A percentile compares a stretch with the other conserved stretches of the same genome.
Conservation (phyloP, 169 alveolate genomes). For the Cryptosporidium muris region DNA sequence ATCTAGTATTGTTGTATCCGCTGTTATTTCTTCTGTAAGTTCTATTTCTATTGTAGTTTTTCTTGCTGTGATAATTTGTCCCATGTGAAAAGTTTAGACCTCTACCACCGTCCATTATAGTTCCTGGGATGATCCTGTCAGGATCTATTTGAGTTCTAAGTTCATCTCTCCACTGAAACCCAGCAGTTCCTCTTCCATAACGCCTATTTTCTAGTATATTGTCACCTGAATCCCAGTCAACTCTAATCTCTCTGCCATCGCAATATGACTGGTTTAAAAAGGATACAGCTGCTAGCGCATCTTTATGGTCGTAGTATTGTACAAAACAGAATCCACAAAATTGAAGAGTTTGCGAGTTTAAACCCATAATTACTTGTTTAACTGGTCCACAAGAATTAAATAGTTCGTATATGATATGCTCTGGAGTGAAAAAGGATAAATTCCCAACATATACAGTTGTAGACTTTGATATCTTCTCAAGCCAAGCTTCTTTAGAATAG, state of each 20-base stretch:
- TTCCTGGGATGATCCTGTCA: constrained; percentile 47
- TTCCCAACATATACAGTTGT: constrained; percentile 92
- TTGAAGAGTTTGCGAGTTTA: constrained; percentile 81
- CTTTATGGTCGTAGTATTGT: constrained; percentile 82
- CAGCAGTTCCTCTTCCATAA: constrained; percentile 75
- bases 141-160: constrained; percentile 39
- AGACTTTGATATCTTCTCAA: constrained; percentile 80
- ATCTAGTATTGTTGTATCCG: neutral
- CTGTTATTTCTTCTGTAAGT: neutral
- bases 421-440: constrained; percentile 87
- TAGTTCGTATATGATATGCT: constrained; percentile 85
- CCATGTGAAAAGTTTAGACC: neutral
- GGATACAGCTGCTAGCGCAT: constrained; percentile 79
- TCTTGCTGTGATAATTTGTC: constrained; percentile 12
- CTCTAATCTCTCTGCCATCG: constrained; percentile 79
- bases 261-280: constrained; percentile 72
- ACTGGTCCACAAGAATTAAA: constrained; percentile 87
- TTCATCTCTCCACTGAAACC: constrained; percentile 73
- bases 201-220: constrained; percentile 75
- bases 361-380: constrained; percentile 89
- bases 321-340: constrained; percentile 94
- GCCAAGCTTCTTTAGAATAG: constrained; percentile 79
- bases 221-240: constrained; percentile 78
- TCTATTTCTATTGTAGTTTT: neutral
- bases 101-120: neutral